Base-by-base conservation (phyloP, 768 basidiomycete genomes). In the Collybia mongolica region DNA sequence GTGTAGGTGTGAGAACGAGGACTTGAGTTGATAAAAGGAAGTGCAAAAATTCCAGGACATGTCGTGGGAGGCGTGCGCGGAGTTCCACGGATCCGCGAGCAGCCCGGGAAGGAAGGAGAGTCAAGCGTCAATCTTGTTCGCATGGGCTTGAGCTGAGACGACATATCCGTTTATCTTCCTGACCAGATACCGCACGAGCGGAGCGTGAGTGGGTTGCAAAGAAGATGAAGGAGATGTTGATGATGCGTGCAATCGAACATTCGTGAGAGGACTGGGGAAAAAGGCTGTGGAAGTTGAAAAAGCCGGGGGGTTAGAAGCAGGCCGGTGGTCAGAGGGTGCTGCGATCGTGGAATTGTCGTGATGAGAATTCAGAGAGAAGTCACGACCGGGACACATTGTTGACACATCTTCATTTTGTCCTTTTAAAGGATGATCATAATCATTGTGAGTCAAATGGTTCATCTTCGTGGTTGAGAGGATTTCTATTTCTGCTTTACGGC, bases 401-500 rank as follows among this genome's bases (percentile, higher is more conserved):
- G 46, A 47, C 3, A 41, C 11, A 8, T 39, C 15, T 32, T 24
- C 51, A 37, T 26, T 39, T 29, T 43, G 37, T n/a, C 39, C 32
- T 32, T 46, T 26, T 18, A 41, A 36, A 38, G 37, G 37, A 45
- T 19, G 20, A 15, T 51, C 28, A 36, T 22, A 6, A 11, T 55
- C 44, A 14, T 20, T 41, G 40, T 35, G 28, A 40, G 46, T 35
- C 32, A 39, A 22, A 29, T 26, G 28, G 28, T 29, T 39, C 18
- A 54, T 9, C 37, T 45, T 51, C 19, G 53, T 60, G 12, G 56
- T 60, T 11, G 68, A 67, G 29, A 91, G 61, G 37, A 90, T 75
- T 63, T 98, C 92, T 41, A 95, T 95, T 67, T 98, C 96, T 2
- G 95, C 95, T 67, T 98, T 98, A 39, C 85, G 82, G n/a, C 90